phyloP scores from a whole-genome alignment of 2,329 filamentous ascomycete species.

The Ascochyta pisi region DNA sequence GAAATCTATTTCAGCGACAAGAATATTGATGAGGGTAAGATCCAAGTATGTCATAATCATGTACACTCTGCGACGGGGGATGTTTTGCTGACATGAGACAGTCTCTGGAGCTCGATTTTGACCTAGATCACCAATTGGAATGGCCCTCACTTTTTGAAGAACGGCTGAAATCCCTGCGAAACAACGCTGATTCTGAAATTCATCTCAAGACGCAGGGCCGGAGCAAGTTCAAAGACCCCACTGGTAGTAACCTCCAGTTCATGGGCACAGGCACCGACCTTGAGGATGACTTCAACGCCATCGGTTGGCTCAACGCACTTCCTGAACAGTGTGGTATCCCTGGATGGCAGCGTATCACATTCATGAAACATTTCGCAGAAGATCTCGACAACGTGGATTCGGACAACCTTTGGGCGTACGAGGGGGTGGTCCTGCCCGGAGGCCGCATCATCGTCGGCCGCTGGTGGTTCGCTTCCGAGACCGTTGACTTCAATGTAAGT shows the following conservation, averaged over 20 bases:
- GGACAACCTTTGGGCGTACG: constrained; percentile 56
- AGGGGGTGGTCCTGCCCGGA: constrained; percentile 58
- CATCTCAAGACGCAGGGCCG: constrained; percentile 21
- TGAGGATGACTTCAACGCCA: constrained; percentile 40
- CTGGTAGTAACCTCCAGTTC: constrained; percentile 43
- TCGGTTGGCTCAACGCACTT: constrained; percentile 60
- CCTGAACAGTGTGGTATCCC: constrained; percentile 56
- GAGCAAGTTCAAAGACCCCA: constrained; percentile 6
- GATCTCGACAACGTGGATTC: constrained; percentile 36
- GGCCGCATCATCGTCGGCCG: constrained; percentile 56
- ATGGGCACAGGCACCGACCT: constrained; percentile 50
- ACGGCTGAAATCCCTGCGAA: constrained; percentile 45
- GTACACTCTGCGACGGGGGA: not conserved
- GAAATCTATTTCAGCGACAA: constrained; percentile 38
- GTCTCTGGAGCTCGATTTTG: constrained; percentile 45
- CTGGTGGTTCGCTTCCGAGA: constrained; percentile 53
- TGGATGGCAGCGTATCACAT: constrained; percentile 62
- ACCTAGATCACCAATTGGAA: constrained; percentile 22
- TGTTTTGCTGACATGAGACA: constrained; percentile 26
- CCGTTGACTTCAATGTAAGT: constrained; percentile 30
- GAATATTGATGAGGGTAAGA: constrained; percentile 37
- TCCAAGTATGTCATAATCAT: constrained; percentile 31
- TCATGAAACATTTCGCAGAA: constrained; percentile 60
- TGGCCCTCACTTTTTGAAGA: constrained; percentile 54
- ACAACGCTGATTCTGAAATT: constrained; percentile 18